Conservation (phyloP, 163 green algal genomes). For the Prototheca wickerhamii region DNA sequence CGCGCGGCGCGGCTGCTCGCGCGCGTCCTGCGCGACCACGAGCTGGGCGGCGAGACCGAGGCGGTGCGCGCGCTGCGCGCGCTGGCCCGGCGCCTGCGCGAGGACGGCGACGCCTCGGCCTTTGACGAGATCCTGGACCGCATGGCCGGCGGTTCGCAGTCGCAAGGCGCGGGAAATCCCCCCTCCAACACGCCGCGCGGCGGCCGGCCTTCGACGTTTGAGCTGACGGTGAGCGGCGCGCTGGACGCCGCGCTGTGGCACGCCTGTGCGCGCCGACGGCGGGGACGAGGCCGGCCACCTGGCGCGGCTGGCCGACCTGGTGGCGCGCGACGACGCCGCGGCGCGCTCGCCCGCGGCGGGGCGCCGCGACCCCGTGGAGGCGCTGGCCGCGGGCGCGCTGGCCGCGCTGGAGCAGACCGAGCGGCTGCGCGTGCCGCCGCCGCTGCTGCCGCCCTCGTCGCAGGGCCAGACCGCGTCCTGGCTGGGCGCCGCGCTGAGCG, state of each 20-base stretch:
- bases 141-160: too few relatives aligned
- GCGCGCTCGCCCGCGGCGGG: not conserved
- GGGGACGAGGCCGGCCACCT: not conserved
- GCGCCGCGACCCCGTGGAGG: conserved; percentile 23
- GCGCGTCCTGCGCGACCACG: not conserved
- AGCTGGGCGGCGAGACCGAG: conserved; percentile 38
- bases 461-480: not conserved
- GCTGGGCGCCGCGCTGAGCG: not conserved
- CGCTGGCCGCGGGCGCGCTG: conserved; percentile 72
- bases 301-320: conserved; percentile 1
- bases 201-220: conserved; percentile 69
- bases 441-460: not conserved
- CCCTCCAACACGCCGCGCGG: too few relatives aligned
- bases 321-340: not conserved
- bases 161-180: too few relatives aligned
- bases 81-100: conserved; percentile 34
- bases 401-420: conserved; percentile 63
- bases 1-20: conserved; percentile 1
- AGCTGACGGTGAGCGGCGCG: conserved; percentile 76
- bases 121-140: conserved; percentile 45
- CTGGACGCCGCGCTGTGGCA: conserved; percentile 47
- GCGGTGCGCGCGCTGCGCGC: conserved; percentile 33
- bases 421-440: conserved; percentile 57
- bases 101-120: conserved; percentile 14
- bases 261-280: conserved; percentile 38